Evolutionary conservation across 441 rosid genomes (phyloP), one percentile per base, ranked within the genome.

Genomic region (Eruca vesicaria): DNA sequence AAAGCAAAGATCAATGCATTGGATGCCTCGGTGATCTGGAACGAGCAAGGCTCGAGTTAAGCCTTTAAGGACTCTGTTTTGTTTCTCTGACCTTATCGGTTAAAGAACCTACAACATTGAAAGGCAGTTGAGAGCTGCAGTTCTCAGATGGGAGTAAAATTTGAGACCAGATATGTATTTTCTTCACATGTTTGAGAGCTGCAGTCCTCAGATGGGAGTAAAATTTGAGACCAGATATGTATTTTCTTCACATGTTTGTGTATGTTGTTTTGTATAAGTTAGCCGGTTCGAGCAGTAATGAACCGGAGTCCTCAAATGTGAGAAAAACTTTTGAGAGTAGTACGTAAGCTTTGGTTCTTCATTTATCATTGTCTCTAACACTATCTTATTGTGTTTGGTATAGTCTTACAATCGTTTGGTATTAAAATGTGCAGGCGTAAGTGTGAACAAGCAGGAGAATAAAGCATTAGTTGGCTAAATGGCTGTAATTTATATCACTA

Each of bases 41-140:
- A 9, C 38, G 38, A 33, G 9, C 38, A n/a, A 15, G 93, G 93
- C 6, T n/a, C n/a, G n/a, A n/a, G n/a, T n/a, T n/a, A n/a, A n/a
- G 96, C 87, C 83, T 90, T 90, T 12, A 90, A 53, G 93, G 93
- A 79, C 93, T 88, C 55, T n/a, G n/a, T n/a, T n/a, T n/a, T n/a
- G n/a, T n/a, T n/a, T n/a, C n/a, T n/a, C n/a, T n/a, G n/a, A n/a
- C n/a, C n/a, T n/a, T n/a, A n/a, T n/a, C n/a, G n/a, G n/a, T n/a
- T n/a, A n/a, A n/a, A n/a, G n/a, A n/a, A n/a, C n/a, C n/a, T n/a
- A n/a, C n/a, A n/a, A n/a, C n/a, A n/a, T n/a, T n/a, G n/a, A n/a
- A n/a, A n/a, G n/a, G n/a, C n/a, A n/a, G n/a, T n/a, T n/a, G n/a
- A n/a, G n/a, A n/a, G n/a, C n/a, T n/a, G n/a, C n/a, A n/a, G n/a